These are phyloP conservation scores for Dioscorea zingiberensis DNA, from an alignment of 106 monocot species.

Conservation along the genomic window DNA sequence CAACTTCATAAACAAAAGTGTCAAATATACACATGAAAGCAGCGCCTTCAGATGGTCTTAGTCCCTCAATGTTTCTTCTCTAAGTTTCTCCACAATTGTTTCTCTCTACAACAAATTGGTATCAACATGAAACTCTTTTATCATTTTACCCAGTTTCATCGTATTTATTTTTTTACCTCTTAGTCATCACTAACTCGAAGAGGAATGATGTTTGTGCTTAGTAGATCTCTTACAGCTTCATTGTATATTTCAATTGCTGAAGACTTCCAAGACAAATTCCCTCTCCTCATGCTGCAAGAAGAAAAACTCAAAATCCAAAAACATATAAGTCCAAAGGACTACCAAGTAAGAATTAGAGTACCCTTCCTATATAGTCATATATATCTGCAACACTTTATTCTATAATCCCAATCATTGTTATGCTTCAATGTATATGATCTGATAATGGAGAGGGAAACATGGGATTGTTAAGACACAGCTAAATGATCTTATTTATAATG, in stretches of 20 bases:
- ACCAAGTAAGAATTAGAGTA: not conserved
- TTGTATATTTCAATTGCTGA: constrained; percentile 90
- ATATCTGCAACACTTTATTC: constrained; percentile 56
- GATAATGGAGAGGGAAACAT: no score
- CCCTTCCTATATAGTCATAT: constrained; percentile 68
- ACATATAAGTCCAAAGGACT: not conserved
- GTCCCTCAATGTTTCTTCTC: constrained; percentile 56
- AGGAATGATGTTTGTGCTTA: constrained; percentile 36
- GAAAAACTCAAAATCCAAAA: not conserved
- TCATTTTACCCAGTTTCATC: not conserved
- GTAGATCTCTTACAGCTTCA: constrained; percentile 68
- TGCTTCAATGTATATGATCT: no score
- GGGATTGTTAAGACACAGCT: no score
- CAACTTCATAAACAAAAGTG: no score
- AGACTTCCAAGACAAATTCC: constrained; percentile 52
- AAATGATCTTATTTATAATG: no score
- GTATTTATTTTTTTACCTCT: constrained; percentile 32
- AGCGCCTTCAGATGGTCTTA: constrained; percentile 47
- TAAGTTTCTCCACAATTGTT: constrained; percentile 68
- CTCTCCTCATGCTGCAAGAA: constrained; percentile 59
- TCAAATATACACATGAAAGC: no score
- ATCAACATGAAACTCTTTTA: not conserved
- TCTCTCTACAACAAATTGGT: constrained; percentile 32
- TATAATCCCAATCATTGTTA: constrained; percentile 74
- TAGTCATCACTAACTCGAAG: constrained; percentile 84